Conservation (phyloP, 2,329 filamentous ascomycete species). For the Pseudogymnoascus pannorum region DNA sequence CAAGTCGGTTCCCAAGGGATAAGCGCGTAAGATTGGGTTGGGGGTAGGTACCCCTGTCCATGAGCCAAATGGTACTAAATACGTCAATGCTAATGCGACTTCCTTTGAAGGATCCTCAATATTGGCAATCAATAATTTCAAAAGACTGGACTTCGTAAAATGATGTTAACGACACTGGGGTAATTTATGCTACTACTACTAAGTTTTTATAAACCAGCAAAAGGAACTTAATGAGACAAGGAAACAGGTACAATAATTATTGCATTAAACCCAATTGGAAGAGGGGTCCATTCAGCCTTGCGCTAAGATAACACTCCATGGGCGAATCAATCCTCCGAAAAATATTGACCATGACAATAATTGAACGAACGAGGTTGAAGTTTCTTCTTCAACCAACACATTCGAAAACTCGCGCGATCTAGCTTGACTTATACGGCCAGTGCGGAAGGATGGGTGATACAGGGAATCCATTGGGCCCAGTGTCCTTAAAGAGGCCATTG, state of each 20-base stretch:
- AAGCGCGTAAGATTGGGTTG: conserved; percentile 6
- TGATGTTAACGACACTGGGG: neutral
- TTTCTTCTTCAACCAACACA: neutral
- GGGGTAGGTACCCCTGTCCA: conserved; percentile 5
- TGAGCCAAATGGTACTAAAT: neutral
- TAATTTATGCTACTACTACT: neutral
- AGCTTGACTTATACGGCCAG: neutral
- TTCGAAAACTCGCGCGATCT: neutral
- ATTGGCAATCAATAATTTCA: neutral
- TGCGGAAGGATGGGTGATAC: neutral
- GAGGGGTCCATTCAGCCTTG: conserved; percentile 5
- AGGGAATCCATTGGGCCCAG: neutral
- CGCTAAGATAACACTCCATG: conserved; percentile 5
- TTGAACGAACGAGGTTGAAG: neutral
- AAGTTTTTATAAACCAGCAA: neutral
- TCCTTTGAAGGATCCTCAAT: conserved; percentile 20
- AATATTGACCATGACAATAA: conserved; percentile 8
- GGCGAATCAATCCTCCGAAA: neutral
- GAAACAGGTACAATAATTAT: neutral
- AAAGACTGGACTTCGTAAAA: neutral
- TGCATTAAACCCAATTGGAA: neutral
- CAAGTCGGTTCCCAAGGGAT: conserved; percentile 4
- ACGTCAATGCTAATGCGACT: conserved; percentile 21
- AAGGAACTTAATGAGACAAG: neutral
- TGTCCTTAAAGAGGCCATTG: neutral